A percentile compares a stretch with the other conserved stretches of the same genome.
Conservation (phyloP, 2,329 filamentous ascomycete genomes). For the Fragosphaeria purpurea region DNA sequence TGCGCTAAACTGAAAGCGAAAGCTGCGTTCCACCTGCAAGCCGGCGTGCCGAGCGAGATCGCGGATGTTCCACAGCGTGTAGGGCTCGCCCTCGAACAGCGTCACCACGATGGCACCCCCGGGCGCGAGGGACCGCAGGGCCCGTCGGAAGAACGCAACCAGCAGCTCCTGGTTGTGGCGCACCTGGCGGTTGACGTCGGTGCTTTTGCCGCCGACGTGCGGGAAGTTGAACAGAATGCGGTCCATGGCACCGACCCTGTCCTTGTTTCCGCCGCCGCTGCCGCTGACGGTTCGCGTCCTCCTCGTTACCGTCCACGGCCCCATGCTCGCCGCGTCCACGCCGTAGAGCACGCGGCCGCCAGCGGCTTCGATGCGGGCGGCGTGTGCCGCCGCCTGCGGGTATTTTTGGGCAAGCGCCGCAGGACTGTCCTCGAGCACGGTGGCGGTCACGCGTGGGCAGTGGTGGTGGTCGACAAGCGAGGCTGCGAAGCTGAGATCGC, state of each 20-base stretch:
- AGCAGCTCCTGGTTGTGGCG: slow-evolving; percentile 78
- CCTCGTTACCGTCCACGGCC: slow-evolving; percentile 27
- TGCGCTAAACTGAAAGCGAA: slow-evolving; percentile 52
- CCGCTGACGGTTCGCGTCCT: slow-evolving; percentile 11
- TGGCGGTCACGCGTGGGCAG: slow-evolving; percentile 58
- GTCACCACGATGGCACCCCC: slow-evolving; percentile 66
- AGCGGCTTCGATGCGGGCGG: slow-evolving; percentile 39
- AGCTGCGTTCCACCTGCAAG: slow-evolving; percentile 59
- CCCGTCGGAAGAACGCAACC: slow-evolving; percentile 55
- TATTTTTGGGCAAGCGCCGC: slow-evolving; percentile 61
- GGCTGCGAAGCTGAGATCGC: slow-evolving; percentile 68
- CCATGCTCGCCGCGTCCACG: slow-evolving; percentile 59
- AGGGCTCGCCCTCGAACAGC: slow-evolving; percentile 87
- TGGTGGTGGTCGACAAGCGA: slow-evolving; percentile 56
- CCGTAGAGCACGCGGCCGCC: slow-evolving; percentile 43
- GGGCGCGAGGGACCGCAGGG: slow-evolving; percentile 40
- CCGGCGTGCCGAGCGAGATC: slow-evolving; percentile 75
- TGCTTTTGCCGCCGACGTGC: slow-evolving; percentile 84
- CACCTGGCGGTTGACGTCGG: slow-evolving; percentile 89
- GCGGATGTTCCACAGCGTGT: slow-evolving; percentile 88
- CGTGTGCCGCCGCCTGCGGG: slow-evolving; percentile 55
- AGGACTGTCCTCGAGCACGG: slow-evolving; percentile 51
- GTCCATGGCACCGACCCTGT: slow-evolving; percentile 47
- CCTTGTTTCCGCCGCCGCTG: slow-evolving; percentile 15
- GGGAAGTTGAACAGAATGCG: slow-evolving; percentile 93